Percentiles rank a stretch among this genome's conserved stretches.
These are phyloP conservation scores for Furcasterigmium sp. DNA, from an alignment of 2,329 filamentous ascomycete species.

Conservation along the genomic window DNA sequence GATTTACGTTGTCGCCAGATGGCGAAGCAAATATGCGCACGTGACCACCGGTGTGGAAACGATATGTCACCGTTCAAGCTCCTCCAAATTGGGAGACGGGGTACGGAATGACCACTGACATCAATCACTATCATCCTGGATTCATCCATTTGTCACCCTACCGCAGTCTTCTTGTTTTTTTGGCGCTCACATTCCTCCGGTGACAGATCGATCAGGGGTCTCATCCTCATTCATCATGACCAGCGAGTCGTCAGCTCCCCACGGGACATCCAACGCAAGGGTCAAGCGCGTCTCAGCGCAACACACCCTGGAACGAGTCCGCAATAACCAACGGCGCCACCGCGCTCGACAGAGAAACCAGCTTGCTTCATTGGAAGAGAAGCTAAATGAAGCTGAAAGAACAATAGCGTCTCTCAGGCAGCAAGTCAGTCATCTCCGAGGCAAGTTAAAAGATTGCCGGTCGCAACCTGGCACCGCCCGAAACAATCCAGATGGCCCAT, in stretches of 20 bases:
- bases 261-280: background rate
- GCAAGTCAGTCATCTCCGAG: background rate
- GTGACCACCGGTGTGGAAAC: too few species aligned
- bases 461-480: background rate
- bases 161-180: too few species aligned
- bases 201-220: conserved; percentile 1
- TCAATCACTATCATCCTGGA: too few species aligned
- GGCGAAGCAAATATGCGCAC: too few species aligned
- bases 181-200: too few species aligned
- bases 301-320: conserved; percentile 30
- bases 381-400: background rate
- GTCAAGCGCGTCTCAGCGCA: conserved; percentile 6
- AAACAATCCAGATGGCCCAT: too few species aligned
- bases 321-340: conserved; percentile 47
- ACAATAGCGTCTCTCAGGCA: background rate
- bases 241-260: background rate
- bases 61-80: too few species aligned
- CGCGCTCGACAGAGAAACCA: conserved; percentile 35
- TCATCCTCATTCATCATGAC: background rate
- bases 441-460: background rate
- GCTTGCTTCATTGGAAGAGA: conserved; percentile 30
- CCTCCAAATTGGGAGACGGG: too few species aligned
- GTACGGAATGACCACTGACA: too few species aligned
- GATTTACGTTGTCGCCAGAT: too few species aligned
- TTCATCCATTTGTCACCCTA: too few species aligned